Evolutionary conservation across 768 basidiomycete species (phyloP).

Genomic region (Cystofilobasidium macerans): DNA sequence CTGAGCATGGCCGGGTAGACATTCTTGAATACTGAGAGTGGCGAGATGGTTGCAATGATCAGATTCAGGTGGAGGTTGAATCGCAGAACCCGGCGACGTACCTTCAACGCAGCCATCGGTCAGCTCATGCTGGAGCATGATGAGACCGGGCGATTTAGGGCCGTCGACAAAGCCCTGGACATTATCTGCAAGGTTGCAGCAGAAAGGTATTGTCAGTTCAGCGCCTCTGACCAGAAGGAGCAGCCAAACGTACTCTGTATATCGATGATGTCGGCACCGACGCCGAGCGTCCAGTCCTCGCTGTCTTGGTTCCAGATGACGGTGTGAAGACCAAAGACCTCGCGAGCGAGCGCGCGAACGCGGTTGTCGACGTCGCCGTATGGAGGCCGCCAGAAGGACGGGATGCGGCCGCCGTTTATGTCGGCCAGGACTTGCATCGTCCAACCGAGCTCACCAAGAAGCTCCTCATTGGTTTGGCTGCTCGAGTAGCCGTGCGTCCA

Average conservation of each 20-base stretch:
- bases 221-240: too few relatives aligned
- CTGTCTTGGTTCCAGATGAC: slow-evolving; percentile 78
- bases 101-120: slow-evolving; percentile 48
- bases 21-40: slow-evolving; percentile 23
- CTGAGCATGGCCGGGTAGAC: slow-evolving; percentile 34
- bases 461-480: slow-evolving; percentile 49
- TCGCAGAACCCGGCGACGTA: too few relatives aligned
- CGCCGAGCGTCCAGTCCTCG: slow-evolving; percentile 26
- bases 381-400: slow-evolving; percentile 53
- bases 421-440: too few relatives aligned
- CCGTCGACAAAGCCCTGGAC: slow-evolving; percentile 42
- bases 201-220: too few relatives aligned
- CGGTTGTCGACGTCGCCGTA: slow-evolving; percentile 50
- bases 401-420: slow-evolving; percentile 63
- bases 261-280: not conserved
- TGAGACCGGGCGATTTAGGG: slow-evolving; percentile 63
- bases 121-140: slow-evolving; percentile 77
- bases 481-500: slow-evolving; percentile 30
- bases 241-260: slow-evolving; percentile 5
- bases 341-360: slow-evolving; percentile 70
- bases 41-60: too few relatives aligned
- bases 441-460: slow-evolving; percentile 66
- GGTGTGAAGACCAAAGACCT: slow-evolving; percentile 75
- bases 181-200: not conserved
- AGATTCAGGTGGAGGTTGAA: too few relatives aligned